phyloP scores from a whole-genome alignment of 345 rosid genomes.

The Moringa oleifera region DNA sequence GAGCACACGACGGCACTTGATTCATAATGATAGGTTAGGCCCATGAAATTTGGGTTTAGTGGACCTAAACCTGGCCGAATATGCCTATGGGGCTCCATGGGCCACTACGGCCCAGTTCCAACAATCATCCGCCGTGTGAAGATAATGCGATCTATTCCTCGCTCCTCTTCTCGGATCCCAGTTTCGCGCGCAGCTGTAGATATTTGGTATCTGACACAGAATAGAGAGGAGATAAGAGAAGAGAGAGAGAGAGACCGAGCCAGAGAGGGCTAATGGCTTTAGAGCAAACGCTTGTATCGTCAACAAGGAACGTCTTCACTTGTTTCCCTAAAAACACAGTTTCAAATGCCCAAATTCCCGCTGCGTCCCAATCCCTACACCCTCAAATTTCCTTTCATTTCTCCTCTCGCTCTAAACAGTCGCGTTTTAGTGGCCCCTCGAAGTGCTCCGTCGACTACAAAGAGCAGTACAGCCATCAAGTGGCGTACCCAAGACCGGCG shows the following conservation, averaged over 20 bases:
- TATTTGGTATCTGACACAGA: background rate
- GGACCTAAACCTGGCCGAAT: too few species aligned
- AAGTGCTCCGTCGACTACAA: slow-evolving; percentile 33
- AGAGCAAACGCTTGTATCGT: slow-evolving; percentile 11
- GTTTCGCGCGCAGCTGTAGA: too few species aligned
- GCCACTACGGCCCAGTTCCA: too few species aligned
- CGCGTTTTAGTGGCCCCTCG: slow-evolving; percentile 9
- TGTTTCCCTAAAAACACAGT: slow-evolving; percentile 11
- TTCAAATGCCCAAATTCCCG: slow-evolving; percentile 6
- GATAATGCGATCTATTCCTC: too few species aligned
- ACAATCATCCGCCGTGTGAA: too few species aligned
- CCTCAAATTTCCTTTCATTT: background rate
- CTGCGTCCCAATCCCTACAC: slow-evolving; percentile 2
- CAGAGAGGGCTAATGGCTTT: slow-evolving; percentile 24
- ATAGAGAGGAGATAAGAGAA: background rate
- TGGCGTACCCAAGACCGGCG: slow-evolving; percentile 24
- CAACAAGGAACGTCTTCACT: slow-evolving; percentile 11
- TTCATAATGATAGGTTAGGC: too few species aligned
- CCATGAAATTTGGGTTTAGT: too few species aligned
- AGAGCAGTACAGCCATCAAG: slow-evolving; percentile 18
- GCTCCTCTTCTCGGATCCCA: too few species aligned
- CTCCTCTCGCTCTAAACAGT: background rate
- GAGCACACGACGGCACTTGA: too few species aligned
- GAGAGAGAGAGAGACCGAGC: slow-evolving; percentile 13
- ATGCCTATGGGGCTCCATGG: too few species aligned